These are phyloP conservation scores for Candida broadrunensis DNA, from an alignment of 805 yeast genomes.

Conservation along the genomic window DNA sequence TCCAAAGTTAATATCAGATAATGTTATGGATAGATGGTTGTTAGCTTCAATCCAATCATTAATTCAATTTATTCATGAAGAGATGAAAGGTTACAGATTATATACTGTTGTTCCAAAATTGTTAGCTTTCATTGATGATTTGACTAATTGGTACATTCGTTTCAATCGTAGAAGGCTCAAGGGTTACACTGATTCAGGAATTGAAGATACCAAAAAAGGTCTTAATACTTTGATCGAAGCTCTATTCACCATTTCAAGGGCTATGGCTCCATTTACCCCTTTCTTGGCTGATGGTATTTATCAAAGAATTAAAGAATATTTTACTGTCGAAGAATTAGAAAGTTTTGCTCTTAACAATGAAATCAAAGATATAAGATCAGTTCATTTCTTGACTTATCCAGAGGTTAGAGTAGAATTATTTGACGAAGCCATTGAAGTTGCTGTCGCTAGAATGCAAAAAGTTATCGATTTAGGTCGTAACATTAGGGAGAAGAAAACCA, in stretches of 20 bases:
- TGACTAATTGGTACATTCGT: conserved; percentile 98
- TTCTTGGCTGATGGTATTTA: conserved; percentile 89
- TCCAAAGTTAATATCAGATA: conserved; percentile 59
- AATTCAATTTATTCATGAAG: conserved; percentile 78
- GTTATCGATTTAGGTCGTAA: conserved; percentile 95
- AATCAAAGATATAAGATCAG: conserved; percentile 69
- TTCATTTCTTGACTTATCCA: conserved; percentile 94
- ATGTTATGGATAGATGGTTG: conserved; percentile 98
- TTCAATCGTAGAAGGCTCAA: conserved; percentile 96
- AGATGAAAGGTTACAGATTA: conserved; percentile 86
- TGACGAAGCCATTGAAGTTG: conserved; percentile 79
- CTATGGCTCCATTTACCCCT: conserved; percentile 99
- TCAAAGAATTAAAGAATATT: conserved; percentile 63
- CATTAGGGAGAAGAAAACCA: conserved; percentile 92
- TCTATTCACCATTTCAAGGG: conserved; percentile 80
- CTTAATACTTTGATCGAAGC: conserved; percentile 91
- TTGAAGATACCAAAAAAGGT: conserved; percentile 80
- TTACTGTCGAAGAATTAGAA: conserved; percentile 56
- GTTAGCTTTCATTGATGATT: conserved; percentile 82
- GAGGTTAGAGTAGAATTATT: conserved; percentile 73
- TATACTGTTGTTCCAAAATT: conserved; percentile 96
- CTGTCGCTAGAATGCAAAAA: conserved; percentile 94
- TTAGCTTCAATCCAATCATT: conserved; percentile 94
- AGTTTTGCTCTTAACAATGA: conserved; percentile 35
- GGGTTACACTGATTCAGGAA: conserved; percentile 76